Base-by-base conservation (phyloP, 805 yeast species). In the Wickerhamiella cacticola region DNA sequence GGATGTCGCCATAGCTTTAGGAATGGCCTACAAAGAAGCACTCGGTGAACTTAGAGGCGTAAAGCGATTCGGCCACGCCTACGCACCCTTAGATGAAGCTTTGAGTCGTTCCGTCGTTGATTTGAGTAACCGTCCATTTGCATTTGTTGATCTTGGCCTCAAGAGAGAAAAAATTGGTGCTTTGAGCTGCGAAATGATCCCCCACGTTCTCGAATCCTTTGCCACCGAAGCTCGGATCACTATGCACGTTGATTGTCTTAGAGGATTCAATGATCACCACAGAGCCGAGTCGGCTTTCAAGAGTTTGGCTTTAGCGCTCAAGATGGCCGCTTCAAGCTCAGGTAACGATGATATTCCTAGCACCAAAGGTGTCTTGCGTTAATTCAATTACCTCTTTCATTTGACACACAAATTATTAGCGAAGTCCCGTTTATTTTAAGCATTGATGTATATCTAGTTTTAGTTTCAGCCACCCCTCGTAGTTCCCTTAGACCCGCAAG, bases 41-140 rank as follows among this genome's bases (percentile, higher is more conserved):
- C 66, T 92, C 52, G 97, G 96, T 19, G 82, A 79, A 25, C 82
- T 89, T 18, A 75, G 76, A 56, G 98, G 98, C 48, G 87, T 89
- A 50, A 84, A 85, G 64, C 74, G 98, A 56, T 92, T 89, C 60
- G 98, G 98, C 13, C 60, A 74, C 38, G 98, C 89, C 1, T 89
- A 79, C 69, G 97, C 96, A 6, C 98, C 98, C 1, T 71, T 92
- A 50, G 98, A 92, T 63, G 98, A 92, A 68, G 96, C 98, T 0
- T 72, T 92, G 50, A 79, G 94, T 52, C 72, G 98, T 46, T 95
- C 96, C 0, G 98, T 92, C n/a, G 86, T 92, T 8, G 98, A 92
- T 60, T 70, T 92, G 51, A 84, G 95, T 15, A 87, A 87, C 63
- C 74, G 98, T 56, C 97, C 98, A 1, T 88, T 67, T 65, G 94